These are phyloP conservation scores for Kuraishia molischiana DNA, from an alignment of 805 yeast genomes.

Conservation along the genomic window DNA sequence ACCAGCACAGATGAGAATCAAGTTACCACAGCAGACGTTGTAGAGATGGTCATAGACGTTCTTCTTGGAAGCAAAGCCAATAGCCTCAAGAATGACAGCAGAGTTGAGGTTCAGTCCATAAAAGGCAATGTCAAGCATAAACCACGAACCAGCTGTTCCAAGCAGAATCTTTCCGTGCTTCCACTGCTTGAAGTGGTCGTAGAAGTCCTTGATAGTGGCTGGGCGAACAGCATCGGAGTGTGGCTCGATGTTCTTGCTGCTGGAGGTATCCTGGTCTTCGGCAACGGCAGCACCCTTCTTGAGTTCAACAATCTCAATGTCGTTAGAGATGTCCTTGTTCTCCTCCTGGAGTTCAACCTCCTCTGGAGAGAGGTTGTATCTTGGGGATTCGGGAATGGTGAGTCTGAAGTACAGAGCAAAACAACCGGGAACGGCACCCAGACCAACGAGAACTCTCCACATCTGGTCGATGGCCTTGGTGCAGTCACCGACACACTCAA, in stretches of 20 bases:
- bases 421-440: constrained; percentile 74
- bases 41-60: constrained; percentile 30
- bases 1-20: constrained; percentile 50
- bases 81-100: constrained; percentile 60
- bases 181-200: constrained; percentile 63
- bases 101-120: constrained; percentile 72
- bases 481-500: constrained; percentile 53
- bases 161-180: constrained; percentile 62
- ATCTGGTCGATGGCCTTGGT: constrained; percentile 65
- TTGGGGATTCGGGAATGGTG: constrained; percentile 80
- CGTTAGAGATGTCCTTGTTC: constrained; percentile 25
- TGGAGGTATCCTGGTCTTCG: constrained; percentile 23
- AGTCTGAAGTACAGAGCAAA: constrained; percentile 72
- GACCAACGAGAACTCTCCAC: constrained; percentile 77
- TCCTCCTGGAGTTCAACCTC: constrained; percentile 45
- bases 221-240: constrained; percentile 47
- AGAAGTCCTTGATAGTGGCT: constrained; percentile 62
- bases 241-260: constrained; percentile 13
- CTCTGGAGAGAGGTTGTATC: constrained; percentile 41
- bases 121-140: constrained; percentile 70
- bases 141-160: constrained; percentile 80
- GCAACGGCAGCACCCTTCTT: constrained; percentile 16
- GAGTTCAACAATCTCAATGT: constrained; percentile 16
- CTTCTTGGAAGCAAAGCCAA: constrained; percentile 56
- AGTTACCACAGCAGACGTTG: constrained; percentile 40